phyloP scores from a whole-genome alignment of 495 filamentous ascomycete genomes.

The Penicillium herquei region DNA sequence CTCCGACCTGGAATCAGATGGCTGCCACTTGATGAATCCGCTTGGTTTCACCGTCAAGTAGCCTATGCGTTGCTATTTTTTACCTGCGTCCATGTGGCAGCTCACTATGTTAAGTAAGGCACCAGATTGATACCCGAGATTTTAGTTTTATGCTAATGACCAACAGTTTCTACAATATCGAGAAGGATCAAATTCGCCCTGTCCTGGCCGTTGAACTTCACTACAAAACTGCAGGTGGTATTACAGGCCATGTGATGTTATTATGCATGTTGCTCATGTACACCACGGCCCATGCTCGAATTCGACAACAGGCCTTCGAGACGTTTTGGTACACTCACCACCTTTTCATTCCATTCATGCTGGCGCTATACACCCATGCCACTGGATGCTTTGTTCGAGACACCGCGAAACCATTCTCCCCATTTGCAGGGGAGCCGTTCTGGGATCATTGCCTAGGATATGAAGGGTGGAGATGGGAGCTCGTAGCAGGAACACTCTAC shows the following conservation, averaged over 20 bases:
- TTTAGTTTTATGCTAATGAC: constrained; percentile 23
- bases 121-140: not conserved
- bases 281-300: constrained; percentile 89
- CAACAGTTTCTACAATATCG: constrained; percentile 88
- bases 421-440: constrained; percentile 76
- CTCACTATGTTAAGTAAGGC: constrained; percentile 94
- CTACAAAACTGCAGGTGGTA: constrained; percentile 82
- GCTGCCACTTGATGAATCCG: constrained; percentile 88
- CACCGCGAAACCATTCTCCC: constrained; percentile 65
- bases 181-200: constrained; percentile 78
- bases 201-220: constrained; percentile 88
- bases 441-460: constrained; percentile 96
- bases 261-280: constrained; percentile 99
- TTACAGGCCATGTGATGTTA: constrained; percentile 97
- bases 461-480: constrained; percentile 96
- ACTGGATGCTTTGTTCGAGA: constrained; percentile 95
- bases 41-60: constrained; percentile 96
- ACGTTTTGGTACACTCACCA: constrained; percentile 99
- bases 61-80: constrained; percentile 87
- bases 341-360: constrained; percentile 91
- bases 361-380: constrained; percentile 93
- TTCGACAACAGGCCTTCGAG: constrained; percentile 95
- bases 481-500: constrained; percentile 83
- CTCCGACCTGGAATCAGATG: constrained; percentile 85
- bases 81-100: constrained; percentile 68